Conservation (phyloP, 257 asterid genomes). For the Nicotiana otophora region DNA sequence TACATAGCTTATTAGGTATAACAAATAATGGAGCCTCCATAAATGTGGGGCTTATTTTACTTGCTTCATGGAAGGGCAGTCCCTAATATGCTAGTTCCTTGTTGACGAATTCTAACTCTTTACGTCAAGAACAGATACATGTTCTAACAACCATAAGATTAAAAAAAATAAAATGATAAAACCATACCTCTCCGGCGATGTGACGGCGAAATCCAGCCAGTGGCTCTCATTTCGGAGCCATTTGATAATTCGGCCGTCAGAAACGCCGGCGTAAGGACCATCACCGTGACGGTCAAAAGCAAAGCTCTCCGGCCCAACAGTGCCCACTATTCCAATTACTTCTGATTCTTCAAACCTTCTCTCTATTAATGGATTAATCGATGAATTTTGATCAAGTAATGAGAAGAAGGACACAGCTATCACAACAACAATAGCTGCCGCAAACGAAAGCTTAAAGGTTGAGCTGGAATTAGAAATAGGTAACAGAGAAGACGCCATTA, state of each 20-base stretch:
- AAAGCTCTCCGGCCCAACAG: conserved; percentile 61
- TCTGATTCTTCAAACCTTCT: not conserved
- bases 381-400: not conserved
- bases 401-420: not conserved
- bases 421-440: not conserved
- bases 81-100: too few relatives aligned
- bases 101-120: too few relatives aligned
- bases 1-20: too few relatives aligned
- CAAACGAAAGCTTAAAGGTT: not conserved
- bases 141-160: too few relatives aligned
- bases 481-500: not conserved
- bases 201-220: conserved; percentile 60
- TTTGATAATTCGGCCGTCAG: conserved; percentile 63
- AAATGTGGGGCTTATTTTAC: too few relatives aligned
- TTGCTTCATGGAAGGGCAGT: too few relatives aligned
- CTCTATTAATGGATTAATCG: not conserved
- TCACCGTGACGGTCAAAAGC: conserved; percentile 40
- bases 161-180: too few relatives aligned
- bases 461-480: not conserved
- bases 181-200: conserved; percentile 41
- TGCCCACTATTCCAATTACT: conserved; percentile 8
- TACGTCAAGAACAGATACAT: too few relatives aligned
- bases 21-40: too few relatives aligned
- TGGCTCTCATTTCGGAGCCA: conserved; percentile 49
- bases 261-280: conserved; percentile 68